Evolutionary conservation across 2,329 filamentous ascomycete genomes (phyloP).

Genomic region (Ceratocystis eucalypticola): DNA sequence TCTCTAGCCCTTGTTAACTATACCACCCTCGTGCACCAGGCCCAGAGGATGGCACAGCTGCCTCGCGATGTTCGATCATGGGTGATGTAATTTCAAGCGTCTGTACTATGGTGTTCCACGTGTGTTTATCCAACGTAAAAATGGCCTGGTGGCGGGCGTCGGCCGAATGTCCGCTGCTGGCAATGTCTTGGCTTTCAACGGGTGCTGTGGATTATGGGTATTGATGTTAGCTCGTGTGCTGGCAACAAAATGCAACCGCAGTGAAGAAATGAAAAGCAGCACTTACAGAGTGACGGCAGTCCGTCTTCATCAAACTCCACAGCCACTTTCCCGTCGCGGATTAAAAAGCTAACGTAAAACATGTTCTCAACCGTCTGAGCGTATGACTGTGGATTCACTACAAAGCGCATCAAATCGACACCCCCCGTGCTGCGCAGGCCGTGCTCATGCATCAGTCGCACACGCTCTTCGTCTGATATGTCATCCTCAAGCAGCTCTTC

Average conservation of each 20-base stretch:
- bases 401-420: slow-evolving; percentile 71
- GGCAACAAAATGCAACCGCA: not conserved
- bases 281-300: slow-evolving; percentile 69
- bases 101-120: slow-evolving; percentile 65
- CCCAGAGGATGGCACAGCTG: slow-evolving; percentile 35
- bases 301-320: slow-evolving; percentile 60
- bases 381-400: slow-evolving; percentile 80
- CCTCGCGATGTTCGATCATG: slow-evolving; percentile 71
- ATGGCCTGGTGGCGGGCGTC: slow-evolving; percentile 71
- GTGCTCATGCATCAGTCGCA: slow-evolving; percentile 47
- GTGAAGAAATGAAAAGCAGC: not conserved
- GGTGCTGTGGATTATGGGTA: slow-evolving; percentile 24
- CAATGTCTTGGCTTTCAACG: slow-evolving; percentile 35
- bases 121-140: slow-evolving; percentile 71
- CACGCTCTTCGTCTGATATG: slow-evolving; percentile 33
- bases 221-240: not conserved
- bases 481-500: slow-evolving; percentile 33
- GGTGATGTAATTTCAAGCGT: slow-evolving; percentile 63
- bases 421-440: slow-evolving; percentile 55
- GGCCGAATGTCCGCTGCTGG: slow-evolving; percentile 29
- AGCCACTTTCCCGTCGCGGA: slow-evolving; percentile 67
- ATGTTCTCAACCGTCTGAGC: slow-evolving; percentile 93
- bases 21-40: slow-evolving; percentile 54
- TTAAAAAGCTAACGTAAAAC: slow-evolving; percentile 91
- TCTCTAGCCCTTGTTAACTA: slow-evolving; percentile 29